phyloP scores from a whole-genome alignment of 495 filamentous ascomycete species.

The Aspergillus bridgeri region DNA sequence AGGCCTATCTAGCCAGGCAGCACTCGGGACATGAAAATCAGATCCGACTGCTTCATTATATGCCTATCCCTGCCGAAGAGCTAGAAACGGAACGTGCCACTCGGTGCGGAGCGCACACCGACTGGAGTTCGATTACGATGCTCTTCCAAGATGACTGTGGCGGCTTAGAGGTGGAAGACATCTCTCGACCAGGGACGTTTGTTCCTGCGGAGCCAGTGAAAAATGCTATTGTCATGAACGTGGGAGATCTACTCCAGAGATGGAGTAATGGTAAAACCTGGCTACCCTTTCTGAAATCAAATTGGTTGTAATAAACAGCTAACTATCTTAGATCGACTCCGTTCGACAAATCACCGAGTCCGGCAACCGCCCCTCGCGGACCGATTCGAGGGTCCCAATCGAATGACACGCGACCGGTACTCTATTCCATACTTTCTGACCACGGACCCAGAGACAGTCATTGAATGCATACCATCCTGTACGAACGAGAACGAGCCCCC shows the following conservation, averaged over 20 bases:
- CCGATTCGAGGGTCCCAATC: constrained; percentile 30
- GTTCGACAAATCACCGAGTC: constrained; percentile 56
- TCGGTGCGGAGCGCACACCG: constrained; percentile 53
- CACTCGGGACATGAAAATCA: constrained; percentile 60
- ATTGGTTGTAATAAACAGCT: background rate
- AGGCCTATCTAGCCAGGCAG: constrained; percentile 49
- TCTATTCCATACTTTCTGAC: constrained; percentile 63
- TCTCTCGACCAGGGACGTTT: constrained; percentile 45
- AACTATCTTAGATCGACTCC: constrained; percentile 39
- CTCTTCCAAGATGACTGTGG: constrained; percentile 52
- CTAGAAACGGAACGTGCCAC: constrained; percentile 42
- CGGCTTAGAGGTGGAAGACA: constrained; percentile 56
- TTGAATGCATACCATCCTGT: constrained; percentile 56
- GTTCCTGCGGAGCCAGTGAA: constrained; percentile 48
- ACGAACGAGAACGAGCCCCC: constrained; percentile 32
- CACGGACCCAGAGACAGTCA: constrained; percentile 50
- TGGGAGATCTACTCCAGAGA: constrained; percentile 57
- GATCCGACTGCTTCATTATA: constrained; percentile 64
- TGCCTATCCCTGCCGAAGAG: constrained; percentile 48
- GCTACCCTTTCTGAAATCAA: background rate
- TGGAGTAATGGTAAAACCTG: constrained; percentile 48
- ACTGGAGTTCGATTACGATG: constrained; percentile 51
- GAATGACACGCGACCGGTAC: constrained; percentile 52
- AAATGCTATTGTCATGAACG: constrained; percentile 54
- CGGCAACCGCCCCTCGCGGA: constrained; percentile 38